Evolutionary conservation across 768 basidiomycete genomes (phyloP), one percentile per base, ranked within the genome.

Genomic region (Serendipita vermifera): DNA sequence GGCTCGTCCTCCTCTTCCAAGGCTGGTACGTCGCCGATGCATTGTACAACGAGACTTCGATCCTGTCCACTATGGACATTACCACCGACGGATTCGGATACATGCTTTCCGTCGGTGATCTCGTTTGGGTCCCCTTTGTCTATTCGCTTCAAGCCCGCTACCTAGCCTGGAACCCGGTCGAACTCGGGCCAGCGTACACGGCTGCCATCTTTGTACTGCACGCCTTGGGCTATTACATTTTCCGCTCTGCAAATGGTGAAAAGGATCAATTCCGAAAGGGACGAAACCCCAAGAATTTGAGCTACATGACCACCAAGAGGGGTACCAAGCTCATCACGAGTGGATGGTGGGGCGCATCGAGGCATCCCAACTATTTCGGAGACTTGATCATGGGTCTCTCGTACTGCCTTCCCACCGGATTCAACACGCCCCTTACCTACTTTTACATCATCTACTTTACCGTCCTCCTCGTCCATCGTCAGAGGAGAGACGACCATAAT

Each of bases 21-120:
- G 69, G 75, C 2, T 83, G 82, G 72, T 99, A 99, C 66, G 85
- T 94, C 17, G 73, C 77, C 3, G 96, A 98, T 66, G 80, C 74
- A 2, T 71, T 96, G 40, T 96, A 86, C 72, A 91, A 92, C 66
- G 96, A 98, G 89, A 78, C 87, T 1, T 85, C 87, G 7, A 77
- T 99, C 61, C 76, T 98, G 57, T 93, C 89, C 1, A 91, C 86
- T 3, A 99, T 99, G 88, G 96, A 99, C 65, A 93, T 99, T 65
- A 93, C 85, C 2, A 87, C 87, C 9, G 96, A 99, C 63, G 96
- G 96, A 9, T 97, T 98, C 64, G 96, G 96, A 5, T 97, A 92
- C 77, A 99, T 99, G 96, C 83, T 99, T 27, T 71, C 90, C 3
- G 78, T 94, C 43, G 94, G 96, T 38, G 91, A 97, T 65, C 78